Evolutionary conservation across 371 early-diverging fungal genomes (phyloP), one percentile per base, ranked within the genome.

Genomic region (Enterospora canceri): DNA sequence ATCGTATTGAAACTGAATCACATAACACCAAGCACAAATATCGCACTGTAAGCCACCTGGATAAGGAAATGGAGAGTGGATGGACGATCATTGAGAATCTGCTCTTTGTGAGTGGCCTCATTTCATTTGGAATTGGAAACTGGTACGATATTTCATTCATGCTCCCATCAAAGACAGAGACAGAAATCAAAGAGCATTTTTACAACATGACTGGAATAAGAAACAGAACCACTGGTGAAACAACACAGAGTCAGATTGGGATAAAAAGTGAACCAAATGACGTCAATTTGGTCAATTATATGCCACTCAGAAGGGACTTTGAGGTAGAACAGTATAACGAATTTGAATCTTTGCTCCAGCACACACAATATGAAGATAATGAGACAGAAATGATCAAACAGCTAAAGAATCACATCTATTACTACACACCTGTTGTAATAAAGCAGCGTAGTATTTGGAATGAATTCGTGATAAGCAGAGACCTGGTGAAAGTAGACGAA

Each of bases 11-110:
- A 79, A 82, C 86, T 0, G 85, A 85, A 18, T 77, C 83, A 32
- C 94, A 93, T 78, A 85, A 85, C 70, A 85, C 85, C 59, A 84
- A 83, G 78, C 95, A 94, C 69, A 82, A 84, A 47, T 94, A 92
- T 77, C 82, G 88, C 18, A 86, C 92, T 40, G 85, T 89, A 73
- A 85, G 84, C 72, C 71, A 75, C 40, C 85, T 91, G 69, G 86
- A 85, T 47, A 91, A 88, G 68, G 88, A 90, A 15, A 88, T 88
- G 67, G 85, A 86, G 23, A 80, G 82, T 23, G 85, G 87, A 55
- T 97, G 96, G 97, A 88, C 87, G 49, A 91, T 93, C 3, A 89
- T 94, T 63, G 97, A 97, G 74, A 95, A 97, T 80, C 80, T 92
- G 31, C 68, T 91, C 56, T 82, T 97, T 70, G 85, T 94, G 33